phyloP scores from a whole-genome alignment of 2,329 filamentous ascomycete genomes.

The Colletotrichum spaethianum region DNA sequence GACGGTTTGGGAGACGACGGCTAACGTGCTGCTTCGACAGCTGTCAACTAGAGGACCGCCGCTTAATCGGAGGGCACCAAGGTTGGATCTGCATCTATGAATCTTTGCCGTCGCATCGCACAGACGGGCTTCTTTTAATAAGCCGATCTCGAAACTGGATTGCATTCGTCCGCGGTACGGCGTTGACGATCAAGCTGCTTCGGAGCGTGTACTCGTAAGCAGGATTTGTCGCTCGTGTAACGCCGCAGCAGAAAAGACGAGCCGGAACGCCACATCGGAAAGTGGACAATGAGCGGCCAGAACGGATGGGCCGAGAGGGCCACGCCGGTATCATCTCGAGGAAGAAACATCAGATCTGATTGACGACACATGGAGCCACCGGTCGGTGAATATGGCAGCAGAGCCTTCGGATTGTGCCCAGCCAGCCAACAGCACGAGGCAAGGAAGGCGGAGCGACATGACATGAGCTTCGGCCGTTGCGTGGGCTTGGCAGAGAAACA shows the following conservation, averaged over 20 bases:
- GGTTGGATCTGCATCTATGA: background rate
- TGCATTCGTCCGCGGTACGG: background rate
- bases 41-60: background rate
- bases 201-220: background rate
- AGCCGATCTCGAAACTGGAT: background rate
- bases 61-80: background rate
- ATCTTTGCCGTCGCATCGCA: background rate
- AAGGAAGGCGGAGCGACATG: background rate
- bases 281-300: constrained; percentile 14
- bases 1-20: no score
- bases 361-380: constrained; percentile 12
- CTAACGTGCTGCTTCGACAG: background rate
- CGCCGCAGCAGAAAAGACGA: background rate
- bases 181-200: background rate
- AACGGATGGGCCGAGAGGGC: constrained; percentile 9
- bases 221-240: background rate
- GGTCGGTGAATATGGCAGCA: constrained; percentile 5
- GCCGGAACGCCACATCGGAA: constrained; percentile 3
- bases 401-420: background rate
- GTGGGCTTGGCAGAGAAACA: constrained; percentile 7
- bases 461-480: background rate
- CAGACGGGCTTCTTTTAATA: background rate
- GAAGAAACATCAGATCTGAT: constrained; percentile 15
- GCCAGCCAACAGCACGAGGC: background rate
- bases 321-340: constrained; percentile 25